A percentile compares a stretch with the other conserved stretches of the same genome.
These are phyloP conservation scores for Ophiostoma quercus DNA, from an alignment of 2,329 filamentous ascomycete genomes.

Conservation along the genomic window DNA sequence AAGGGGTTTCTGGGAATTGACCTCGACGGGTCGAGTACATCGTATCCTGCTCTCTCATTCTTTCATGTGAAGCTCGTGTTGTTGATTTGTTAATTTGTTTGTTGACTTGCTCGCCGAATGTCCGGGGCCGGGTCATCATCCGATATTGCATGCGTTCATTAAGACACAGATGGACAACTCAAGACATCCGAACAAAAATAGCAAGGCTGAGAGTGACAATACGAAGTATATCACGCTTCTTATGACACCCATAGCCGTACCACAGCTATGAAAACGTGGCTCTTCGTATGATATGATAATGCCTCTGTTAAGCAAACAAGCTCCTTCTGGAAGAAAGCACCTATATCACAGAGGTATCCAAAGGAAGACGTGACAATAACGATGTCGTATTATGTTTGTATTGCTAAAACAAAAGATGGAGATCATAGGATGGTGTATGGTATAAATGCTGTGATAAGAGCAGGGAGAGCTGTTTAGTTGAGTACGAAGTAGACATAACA, in stretches of 20 bases:
- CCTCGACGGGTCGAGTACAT: not conserved
- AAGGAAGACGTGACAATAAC: not conserved
- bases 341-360: not conserved
- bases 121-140: too few relatives aligned
- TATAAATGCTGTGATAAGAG: not conserved
- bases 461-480: not conserved
- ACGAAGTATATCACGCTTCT: not conserved
- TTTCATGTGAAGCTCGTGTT: not conserved
- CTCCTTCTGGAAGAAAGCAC: not conserved
- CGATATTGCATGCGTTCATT: too few relatives aligned
- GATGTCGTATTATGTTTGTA: not conserved
- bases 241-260: not conserved
- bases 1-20: constrained; percentile 4
- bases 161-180: too few relatives aligned
- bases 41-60: not conserved
- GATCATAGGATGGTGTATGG: not conserved
- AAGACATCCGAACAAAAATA: not conserved
- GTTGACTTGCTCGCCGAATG: too few relatives aligned
- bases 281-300: not conserved
- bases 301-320: not conserved
- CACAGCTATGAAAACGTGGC: not conserved
- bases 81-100: not conserved
- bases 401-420: constrained; percentile 9
- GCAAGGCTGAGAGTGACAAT: not conserved
- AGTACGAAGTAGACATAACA: not conserved